These are phyloP conservation scores for Xanthoparmelia taractica DNA, from an alignment of 495 filamentous ascomycete genomes.

Conservation along the genomic window DNA sequence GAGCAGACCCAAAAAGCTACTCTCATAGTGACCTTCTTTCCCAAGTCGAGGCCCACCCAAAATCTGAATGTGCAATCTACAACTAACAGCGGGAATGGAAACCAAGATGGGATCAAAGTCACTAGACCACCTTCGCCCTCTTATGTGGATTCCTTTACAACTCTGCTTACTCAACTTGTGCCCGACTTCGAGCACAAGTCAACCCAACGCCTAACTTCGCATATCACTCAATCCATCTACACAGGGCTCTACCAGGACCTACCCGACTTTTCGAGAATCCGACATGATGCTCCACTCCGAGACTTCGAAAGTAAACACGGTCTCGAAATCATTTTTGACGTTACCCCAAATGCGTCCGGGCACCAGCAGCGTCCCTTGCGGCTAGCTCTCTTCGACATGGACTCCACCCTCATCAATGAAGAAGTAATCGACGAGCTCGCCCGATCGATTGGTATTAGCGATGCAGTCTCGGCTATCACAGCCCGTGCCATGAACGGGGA, in stretches of 20 bases:
- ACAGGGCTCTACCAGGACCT: slow-evolving; percentile 24
- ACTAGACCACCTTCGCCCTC: neutral
- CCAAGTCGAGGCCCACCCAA: slow-evolving; percentile 8
- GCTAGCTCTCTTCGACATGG: slow-evolving; percentile 94
- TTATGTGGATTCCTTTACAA: neutral
- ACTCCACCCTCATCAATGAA: slow-evolving; percentile 89
- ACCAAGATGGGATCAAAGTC: neutral
- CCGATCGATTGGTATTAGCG: slow-evolving; percentile 64
- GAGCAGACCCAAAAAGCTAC: neutral
- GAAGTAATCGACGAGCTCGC: slow-evolving; percentile 96
- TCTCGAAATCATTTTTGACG: slow-evolving; percentile 76
- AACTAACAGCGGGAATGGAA: neutral
- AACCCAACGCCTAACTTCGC: slow-evolving; percentile 3
- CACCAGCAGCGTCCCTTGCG: slow-evolving; percentile 38
- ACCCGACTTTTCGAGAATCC: slow-evolving; percentile 50
- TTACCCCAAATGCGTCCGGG: slow-evolving; percentile 64
- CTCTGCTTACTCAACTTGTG: slow-evolving; percentile 6
- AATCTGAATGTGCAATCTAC: neutral
- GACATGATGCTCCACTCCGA: slow-evolving; percentile 56
- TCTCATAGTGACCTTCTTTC: slow-evolving; percentile 18
- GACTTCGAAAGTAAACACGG: slow-evolving; percentile 61
- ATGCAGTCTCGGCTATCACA: slow-evolving; percentile 70
- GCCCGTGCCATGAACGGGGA: slow-evolving; percentile 92
- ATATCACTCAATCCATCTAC: slow-evolving; percentile 16
- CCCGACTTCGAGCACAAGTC: neutral